phyloP scores from a whole-genome alignment of 371 early-diverging fungal species.

The Haplosporangium sp. region DNA sequence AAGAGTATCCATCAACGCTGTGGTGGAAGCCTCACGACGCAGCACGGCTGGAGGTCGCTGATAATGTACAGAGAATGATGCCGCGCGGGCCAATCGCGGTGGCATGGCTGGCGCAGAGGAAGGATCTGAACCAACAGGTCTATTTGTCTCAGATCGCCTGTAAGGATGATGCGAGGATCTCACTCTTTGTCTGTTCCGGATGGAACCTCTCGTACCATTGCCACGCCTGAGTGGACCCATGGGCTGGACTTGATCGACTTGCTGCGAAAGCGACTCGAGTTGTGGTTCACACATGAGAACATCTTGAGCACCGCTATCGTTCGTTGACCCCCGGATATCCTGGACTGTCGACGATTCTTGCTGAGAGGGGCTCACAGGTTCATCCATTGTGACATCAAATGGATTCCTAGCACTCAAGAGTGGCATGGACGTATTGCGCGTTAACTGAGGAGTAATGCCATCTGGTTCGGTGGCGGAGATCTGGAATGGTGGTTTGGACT shows the following conservation, averaged over 20 bases:
- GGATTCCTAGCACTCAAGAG: neutral
- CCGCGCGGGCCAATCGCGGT: slow-evolving; percentile 7
- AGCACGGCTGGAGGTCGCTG: slow-evolving; percentile 5
- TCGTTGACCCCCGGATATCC: no score
- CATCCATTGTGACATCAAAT: neutral
- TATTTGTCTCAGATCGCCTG: neutral
- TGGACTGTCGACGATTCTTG: no score
- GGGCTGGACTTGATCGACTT: slow-evolving; percentile 2
- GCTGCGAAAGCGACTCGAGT: neutral
- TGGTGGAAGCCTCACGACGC: slow-evolving; percentile 21
- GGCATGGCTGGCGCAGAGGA: slow-evolving; percentile 7
- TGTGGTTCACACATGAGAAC: neutral
- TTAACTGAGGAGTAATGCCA: neutral
- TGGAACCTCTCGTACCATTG: neutral
- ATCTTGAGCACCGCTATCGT: no score
- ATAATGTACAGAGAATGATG: slow-evolving; percentile 1
- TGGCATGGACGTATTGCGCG: slow-evolving; percentile 3
- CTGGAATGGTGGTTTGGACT: no score
- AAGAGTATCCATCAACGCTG: slow-evolving; percentile 9
- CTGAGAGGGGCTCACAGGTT: neutral
- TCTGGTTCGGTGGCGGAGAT: no score
- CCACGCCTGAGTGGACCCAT: neutral
- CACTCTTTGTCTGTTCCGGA: neutral
- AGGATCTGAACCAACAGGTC: neutral
- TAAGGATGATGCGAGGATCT: no score